These are phyloP conservation scores for Microascus cirrosus DNA, from an alignment of 2,329 filamentous ascomycete species.

Conservation along the genomic window DNA sequence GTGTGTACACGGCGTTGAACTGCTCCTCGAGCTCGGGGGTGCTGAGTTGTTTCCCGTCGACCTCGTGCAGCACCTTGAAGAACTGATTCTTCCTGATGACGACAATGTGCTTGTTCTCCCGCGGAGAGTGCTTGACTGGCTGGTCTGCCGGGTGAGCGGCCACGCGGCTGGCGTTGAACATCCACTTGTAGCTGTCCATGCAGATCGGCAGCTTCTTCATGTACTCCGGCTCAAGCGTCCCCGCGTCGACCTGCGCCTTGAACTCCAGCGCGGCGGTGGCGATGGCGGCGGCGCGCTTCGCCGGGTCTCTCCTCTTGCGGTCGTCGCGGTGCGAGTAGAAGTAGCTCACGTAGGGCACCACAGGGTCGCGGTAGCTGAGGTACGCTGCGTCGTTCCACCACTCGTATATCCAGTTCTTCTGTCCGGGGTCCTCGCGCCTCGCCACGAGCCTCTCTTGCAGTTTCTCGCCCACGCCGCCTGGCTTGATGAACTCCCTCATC, in stretches of 20 bases:
- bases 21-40: conserved; percentile 82
- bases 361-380: conserved; percentile 84
- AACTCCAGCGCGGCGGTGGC: conserved; percentile 80
- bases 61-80: conserved; percentile 80
- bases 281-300: conserved; percentile 86
- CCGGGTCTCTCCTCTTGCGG: conserved; percentile 72
- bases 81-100: conserved; percentile 94
- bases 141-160: conserved; percentile 74
- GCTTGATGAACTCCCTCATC: conserved; percentile 77
- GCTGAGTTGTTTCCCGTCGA: conserved; percentile 76
- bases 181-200: conserved; percentile 97
- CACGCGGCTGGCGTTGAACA: conserved; percentile 92
- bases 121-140: conserved; percentile 65
- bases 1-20: conserved; percentile 74
- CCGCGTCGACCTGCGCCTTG: conserved; percentile 79
- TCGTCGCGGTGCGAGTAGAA: conserved; percentile 99
- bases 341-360: conserved; percentile 97
- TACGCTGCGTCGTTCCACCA: conserved; percentile 99
- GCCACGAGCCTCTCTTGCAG: conserved; percentile 83
- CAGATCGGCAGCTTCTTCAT: conserved; percentile 97
- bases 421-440: conserved; percentile 64
- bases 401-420: conserved; percentile 90
- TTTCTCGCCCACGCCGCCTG: conserved; percentile 70
- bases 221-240: conserved; percentile 87
- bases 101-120: conserved; percentile 76